A percentile compares a stretch with the other conserved stretches of the same genome.
These are phyloP conservation scores for Sporothrix sp. DNA, from an alignment of 2,329 filamentous ascomycete genomes.

Conservation along the genomic window DNA sequence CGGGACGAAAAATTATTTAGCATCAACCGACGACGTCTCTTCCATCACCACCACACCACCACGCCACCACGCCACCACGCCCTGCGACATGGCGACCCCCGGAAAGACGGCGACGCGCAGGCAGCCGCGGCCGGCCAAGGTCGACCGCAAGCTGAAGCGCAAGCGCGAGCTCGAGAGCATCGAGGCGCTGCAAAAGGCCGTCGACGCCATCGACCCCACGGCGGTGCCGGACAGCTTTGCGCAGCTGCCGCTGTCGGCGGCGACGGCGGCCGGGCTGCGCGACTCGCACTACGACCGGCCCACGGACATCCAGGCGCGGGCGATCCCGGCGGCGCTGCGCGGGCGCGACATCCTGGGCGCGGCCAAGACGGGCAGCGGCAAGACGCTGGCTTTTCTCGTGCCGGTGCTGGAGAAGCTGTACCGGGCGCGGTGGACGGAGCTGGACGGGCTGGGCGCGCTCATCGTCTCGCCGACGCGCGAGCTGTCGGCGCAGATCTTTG, in stretches of 20 bases:
- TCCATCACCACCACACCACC: not conserved
- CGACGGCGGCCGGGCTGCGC: conserved; percentile 70
- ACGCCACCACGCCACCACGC: too few species aligned
- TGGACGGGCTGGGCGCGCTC: conserved; percentile 83
- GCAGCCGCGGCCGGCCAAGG: conserved; percentile 10
- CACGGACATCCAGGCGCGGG: conserved; percentile 84
- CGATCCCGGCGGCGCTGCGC: conserved; percentile 80
- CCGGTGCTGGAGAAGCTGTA: conserved; percentile 91
- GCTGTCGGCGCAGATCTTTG: conserved; percentile 92
- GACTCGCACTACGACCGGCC: conserved; percentile 80
- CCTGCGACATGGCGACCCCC: conserved; percentile 14
- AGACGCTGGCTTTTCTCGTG: conserved; percentile 86
- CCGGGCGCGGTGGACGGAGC: conserved; percentile 77
- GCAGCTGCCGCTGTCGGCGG: conserved; percentile 74
- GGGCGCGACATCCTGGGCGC: conserved; percentile 84
- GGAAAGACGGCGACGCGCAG: conserved; percentile 9
- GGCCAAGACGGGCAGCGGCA: conserved; percentile 91
- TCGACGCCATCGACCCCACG: conserved; percentile 41
- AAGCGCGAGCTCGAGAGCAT: conserved; percentile 22
- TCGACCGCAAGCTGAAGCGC: conserved; percentile 21
- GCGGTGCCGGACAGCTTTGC: conserved; percentile 57
- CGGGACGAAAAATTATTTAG: not conserved
- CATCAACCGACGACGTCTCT: too few species aligned
- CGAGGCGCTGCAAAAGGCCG: conserved; percentile 19
- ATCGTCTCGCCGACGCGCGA: conserved; percentile 92